These are phyloP conservation scores for Aspergillus uvarum DNA, from an alignment of 2,329 filamentous ascomycete species.

Conservation along the genomic window DNA sequence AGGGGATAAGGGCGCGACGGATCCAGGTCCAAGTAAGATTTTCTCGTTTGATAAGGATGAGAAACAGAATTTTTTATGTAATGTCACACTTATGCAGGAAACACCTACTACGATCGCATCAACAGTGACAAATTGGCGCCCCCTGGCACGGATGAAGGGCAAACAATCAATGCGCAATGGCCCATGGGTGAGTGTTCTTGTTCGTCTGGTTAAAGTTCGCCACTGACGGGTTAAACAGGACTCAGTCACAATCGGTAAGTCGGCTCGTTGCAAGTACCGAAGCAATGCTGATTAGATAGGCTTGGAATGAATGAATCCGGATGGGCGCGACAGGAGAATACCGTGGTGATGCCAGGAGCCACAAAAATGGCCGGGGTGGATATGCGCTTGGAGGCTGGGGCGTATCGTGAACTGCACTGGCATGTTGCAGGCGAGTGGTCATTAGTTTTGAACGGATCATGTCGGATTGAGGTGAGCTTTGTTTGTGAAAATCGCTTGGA, in stretches of 20 bases:
- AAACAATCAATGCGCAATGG: constrained; percentile 51
- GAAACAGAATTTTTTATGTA: background rate
- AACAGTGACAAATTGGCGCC: constrained; percentile 58
- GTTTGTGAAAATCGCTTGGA: no score
- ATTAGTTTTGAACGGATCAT: constrained; percentile 40
- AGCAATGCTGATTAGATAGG: constrained; percentile 15
- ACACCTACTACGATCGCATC: constrained; percentile 52
- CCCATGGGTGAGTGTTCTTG: constrained; percentile 45
- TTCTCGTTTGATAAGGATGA: background rate
- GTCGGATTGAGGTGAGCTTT: constrained; percentile 33
- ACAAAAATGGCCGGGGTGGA: constrained; percentile 59
- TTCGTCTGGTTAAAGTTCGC: no score
- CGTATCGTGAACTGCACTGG: constrained; percentile 64
- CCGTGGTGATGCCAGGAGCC: constrained; percentile 50
- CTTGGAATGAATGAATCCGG: constrained; percentile 50
- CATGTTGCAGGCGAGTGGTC: constrained; percentile 43
- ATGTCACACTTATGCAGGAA: constrained; percentile 29
- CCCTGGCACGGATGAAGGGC: constrained; percentile 51
- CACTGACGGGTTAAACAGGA: constrained; percentile 21
- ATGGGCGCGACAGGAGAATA: constrained; percentile 58
- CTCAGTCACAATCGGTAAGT: constrained; percentile 49
- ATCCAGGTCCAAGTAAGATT: constrained; percentile 52
- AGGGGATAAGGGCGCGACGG: constrained; percentile 50
- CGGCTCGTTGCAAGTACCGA: background rate
- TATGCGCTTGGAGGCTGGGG: constrained; percentile 58